Conservation (phyloP, 2,329 filamentous ascomycete genomes). For the Chaetomium olivaceum region DNA sequence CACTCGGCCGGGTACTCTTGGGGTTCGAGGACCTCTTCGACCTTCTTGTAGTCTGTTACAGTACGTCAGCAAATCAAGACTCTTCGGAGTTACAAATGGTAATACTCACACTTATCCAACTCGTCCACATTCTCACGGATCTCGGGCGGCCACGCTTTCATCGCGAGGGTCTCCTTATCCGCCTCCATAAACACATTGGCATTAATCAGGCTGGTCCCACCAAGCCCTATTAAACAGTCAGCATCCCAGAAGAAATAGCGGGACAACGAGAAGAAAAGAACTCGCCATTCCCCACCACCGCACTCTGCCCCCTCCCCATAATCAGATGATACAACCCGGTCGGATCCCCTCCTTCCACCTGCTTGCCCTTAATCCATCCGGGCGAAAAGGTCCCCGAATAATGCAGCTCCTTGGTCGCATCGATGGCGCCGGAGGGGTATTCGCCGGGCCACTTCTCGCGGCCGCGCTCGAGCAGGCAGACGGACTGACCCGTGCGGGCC, state of each 20-base stretch:
- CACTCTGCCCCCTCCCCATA: conserved; percentile 64
- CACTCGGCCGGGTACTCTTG: conserved; percentile 58
- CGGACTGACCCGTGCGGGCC: conserved; percentile 59
- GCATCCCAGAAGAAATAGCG: background rate
- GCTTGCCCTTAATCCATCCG: conserved; percentile 43
- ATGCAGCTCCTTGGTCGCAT: conserved; percentile 55
- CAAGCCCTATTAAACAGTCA: conserved; percentile 50
- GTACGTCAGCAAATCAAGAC: background rate
- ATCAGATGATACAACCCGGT: conserved; percentile 65
- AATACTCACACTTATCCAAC: conserved; percentile 52
- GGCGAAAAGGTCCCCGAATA: conserved; percentile 56
- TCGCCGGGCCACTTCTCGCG: conserved; percentile 67
- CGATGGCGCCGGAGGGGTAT: conserved; percentile 53
- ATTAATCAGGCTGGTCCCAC: conserved; percentile 66
- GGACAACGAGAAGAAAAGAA: conserved; percentile 13
- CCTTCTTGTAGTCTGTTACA: conserved; percentile 57
- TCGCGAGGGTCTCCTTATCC: conserved; percentile 53
- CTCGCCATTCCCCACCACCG: conserved; percentile 59
- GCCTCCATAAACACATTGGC: conserved; percentile 66
- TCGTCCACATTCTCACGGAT: conserved; percentile 47
- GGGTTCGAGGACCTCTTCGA: conserved; percentile 59
- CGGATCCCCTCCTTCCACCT: conserved; percentile 52
- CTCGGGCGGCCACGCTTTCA: conserved; percentile 61
- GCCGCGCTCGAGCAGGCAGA: conserved; percentile 66
- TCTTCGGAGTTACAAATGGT: no score